A percentile compares a stretch with the other conserved stretches of the same genome.
Conservation (phyloP, 139 green algal species). For the Haematococcus lacustris region DNA sequence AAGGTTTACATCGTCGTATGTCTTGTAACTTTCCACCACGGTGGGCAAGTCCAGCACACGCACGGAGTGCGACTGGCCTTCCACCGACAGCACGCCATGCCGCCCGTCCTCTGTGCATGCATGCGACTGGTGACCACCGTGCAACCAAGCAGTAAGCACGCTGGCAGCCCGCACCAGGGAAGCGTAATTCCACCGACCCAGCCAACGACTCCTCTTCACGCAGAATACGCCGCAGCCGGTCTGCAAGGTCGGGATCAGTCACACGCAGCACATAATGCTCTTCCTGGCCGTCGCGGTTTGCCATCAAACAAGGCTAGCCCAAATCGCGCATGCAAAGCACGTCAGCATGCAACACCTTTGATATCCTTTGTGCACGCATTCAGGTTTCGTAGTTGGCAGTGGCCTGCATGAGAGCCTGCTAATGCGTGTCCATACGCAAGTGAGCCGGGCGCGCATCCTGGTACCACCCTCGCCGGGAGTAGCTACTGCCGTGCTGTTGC, state of each 20-base stretch:
- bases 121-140: not conserved
- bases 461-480: no score
- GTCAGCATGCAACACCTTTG: no score
- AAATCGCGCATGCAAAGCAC: no score
- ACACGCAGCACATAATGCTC: constrained; percentile 70
- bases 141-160: not conserved
- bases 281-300: constrained; percentile 20
- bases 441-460: no score
- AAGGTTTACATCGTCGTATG: constrained; percentile 83
- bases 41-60: constrained; percentile 72
- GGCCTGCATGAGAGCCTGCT: no score
- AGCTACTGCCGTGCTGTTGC: no score
- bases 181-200: constrained; percentile 18
- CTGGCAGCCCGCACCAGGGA: constrained; percentile 8
- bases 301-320: no score
- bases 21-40: constrained; percentile 89
- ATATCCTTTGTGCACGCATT: no score
- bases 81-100: constrained; percentile 45
- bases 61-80: constrained; percentile 42
- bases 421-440: no score
- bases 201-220: constrained; percentile 16
- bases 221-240: constrained; percentile 39
- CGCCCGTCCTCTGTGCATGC: constrained; percentile 13
- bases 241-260: constrained; percentile 43
- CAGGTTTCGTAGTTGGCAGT: no score